A percentile compares a stretch with the other conserved stretches of the same genome.
Conservation (phyloP, 106 monocot species). For the Dioscorea alata region DNA sequence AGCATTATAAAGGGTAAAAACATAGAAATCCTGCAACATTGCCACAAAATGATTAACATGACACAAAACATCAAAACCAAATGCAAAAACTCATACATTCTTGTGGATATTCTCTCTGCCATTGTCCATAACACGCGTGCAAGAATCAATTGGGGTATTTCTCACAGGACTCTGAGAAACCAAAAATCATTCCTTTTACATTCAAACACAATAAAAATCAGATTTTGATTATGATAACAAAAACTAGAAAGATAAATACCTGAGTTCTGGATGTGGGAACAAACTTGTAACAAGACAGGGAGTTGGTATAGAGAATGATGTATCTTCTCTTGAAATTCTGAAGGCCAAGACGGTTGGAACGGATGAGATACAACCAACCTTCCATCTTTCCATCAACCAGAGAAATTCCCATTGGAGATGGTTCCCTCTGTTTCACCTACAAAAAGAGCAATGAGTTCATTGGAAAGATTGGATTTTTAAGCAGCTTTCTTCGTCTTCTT, state of each 20-base stretch:
- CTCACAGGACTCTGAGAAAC: constrained; percentile 29
- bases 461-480: background rate
- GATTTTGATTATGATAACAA: background rate
- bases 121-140: constrained; percentile 32
- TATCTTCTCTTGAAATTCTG: constrained; percentile 53
- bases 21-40: constrained; percentile 61
- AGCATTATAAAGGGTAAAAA: constrained; percentile 75
- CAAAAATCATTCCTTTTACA: background rate
- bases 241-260: constrained; percentile 9
- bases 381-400: constrained; percentile 27
- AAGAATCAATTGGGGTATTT: constrained; percentile 29
- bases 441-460: background rate
- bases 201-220: background rate
- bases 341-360: constrained; percentile 53
- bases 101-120: constrained; percentile 11
- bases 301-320: constrained; percentile 37
- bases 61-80: background rate
- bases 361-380: constrained; percentile 64
- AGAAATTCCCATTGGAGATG: constrained; percentile 10
- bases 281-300: constrained; percentile 45
- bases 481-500: background rate
- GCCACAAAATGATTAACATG: background rate
- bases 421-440: background rate
- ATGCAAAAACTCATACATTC: background rate
- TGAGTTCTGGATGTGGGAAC: constrained; percentile 21